These are phyloP conservation scores for Pythium vanterpoolii DNA, from an alignment of 352 stramenopile species.

Conservation along the genomic window DNA sequence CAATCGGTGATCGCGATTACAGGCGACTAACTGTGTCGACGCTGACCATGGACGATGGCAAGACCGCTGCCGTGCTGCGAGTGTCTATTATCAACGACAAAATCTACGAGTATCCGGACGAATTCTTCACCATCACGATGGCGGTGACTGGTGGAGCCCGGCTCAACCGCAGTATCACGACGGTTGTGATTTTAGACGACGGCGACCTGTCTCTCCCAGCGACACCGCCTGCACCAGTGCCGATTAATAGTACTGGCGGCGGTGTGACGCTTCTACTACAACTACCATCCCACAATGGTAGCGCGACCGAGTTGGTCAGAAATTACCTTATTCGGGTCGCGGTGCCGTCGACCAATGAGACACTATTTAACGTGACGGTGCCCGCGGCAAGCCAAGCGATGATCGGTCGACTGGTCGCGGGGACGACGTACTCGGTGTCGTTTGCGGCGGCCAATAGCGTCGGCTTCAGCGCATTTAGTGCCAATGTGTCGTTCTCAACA, in stretches of 20 bases:
- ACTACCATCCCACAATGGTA: conserved; percentile 51
- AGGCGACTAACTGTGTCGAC: conserved; percentile 14
- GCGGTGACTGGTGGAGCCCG: conserved; percentile 34
- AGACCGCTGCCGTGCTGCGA: conserved; percentile 32
- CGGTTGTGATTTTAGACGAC: conserved; percentile 54
- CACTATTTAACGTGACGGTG: conserved; percentile 15
- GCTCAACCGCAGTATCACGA: conserved; percentile 4
- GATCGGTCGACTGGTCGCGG: conserved; percentile 33
- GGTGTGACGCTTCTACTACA: conserved; percentile 26
- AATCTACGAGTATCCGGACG: conserved; percentile 46
- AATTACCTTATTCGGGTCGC: conserved; percentile 37
- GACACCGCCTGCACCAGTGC: conserved; percentile 18
- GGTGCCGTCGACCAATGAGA: background rate
- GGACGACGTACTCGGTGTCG: conserved; percentile 35
- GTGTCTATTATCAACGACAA: conserved; percentile 63
- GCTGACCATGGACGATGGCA: conserved; percentile 37
- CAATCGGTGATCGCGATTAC: conserved; percentile 45
- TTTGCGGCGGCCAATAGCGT: conserved; percentile 35
- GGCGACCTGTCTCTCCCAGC: conserved; percentile 41
- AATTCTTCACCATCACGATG: conserved; percentile 36
- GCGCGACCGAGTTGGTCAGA: conserved; percentile 27
- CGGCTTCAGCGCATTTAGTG: conserved; percentile 36
- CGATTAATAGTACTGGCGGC: conserved; percentile 38
- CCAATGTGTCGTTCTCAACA: conserved; percentile 35
- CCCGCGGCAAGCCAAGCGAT: background rate